A percentile compares a stretch with the other conserved stretches of the same genome.
These are phyloP conservation scores for Laetiporus sulphureus DNA, from an alignment of 1,284 basidiomycete genomes.

Conservation along the genomic window DNA sequence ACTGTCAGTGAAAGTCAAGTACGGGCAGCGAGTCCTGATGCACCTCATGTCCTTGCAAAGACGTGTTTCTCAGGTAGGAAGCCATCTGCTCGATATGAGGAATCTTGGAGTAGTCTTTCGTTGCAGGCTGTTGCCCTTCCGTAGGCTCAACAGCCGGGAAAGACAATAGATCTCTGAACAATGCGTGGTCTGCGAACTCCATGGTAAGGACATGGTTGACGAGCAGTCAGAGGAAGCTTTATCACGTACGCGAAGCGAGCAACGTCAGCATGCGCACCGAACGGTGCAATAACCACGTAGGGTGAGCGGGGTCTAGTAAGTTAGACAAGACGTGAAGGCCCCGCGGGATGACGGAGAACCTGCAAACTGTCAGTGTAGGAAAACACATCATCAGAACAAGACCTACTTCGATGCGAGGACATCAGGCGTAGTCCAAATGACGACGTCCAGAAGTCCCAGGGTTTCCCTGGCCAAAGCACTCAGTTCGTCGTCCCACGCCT, in stretches of 20 bases:
- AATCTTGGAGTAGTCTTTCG: constrained; percentile 28
- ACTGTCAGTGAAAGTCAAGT: not conserved
- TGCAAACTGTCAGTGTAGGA: too few relatives aligned
- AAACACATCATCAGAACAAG: not conserved
- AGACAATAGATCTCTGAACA: constrained; percentile 35
- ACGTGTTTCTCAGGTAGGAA: constrained; percentile 40
- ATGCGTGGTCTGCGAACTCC: constrained; percentile 24
- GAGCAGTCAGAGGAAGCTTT: not conserved
- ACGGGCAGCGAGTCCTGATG: constrained; percentile 8
- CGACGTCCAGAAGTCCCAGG: constrained; percentile 44
- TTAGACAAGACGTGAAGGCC: constrained; percentile 35
- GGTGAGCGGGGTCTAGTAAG: constrained; percentile 45
- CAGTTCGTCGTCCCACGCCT: constrained; percentile 14
- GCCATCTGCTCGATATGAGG: constrained; percentile 49
- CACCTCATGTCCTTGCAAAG: constrained; percentile 38
- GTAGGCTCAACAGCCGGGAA: constrained; percentile 16
- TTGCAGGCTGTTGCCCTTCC: constrained; percentile 6
- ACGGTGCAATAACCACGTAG: constrained; percentile 40
- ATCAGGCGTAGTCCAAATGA: constrained; percentile 43
- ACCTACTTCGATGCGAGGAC: constrained; percentile 38
- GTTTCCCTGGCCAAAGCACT: constrained; percentile 33
- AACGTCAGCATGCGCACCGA: constrained; percentile 43
- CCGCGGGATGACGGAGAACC: constrained; percentile 34
- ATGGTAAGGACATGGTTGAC: not conserved
- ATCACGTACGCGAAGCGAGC: constrained; percentile 48